Evolutionary conservation across 495 filamentous ascomycete species (phyloP).

Genomic region (Sphaerosporella brunnea): DNA sequence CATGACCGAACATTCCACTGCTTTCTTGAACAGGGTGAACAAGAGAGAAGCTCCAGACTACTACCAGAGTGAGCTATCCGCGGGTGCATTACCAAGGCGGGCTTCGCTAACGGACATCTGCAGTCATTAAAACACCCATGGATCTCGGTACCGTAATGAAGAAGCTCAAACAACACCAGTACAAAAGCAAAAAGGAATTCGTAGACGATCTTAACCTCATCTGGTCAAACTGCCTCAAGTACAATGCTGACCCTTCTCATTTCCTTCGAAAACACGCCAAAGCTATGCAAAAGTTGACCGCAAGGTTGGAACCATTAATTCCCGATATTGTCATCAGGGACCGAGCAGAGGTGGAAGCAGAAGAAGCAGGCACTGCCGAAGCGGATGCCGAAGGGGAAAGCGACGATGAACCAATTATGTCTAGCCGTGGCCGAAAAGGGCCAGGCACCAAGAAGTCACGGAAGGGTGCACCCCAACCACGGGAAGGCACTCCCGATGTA

Average conservation of each 20-base stretch:
- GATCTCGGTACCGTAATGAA: conserved; percentile 96
- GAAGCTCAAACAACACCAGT: conserved; percentile 71
- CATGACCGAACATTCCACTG: conserved; percentile 85
- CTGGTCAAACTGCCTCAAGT: conserved; percentile 89
- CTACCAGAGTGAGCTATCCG: conserved; percentile 35
- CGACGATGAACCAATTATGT: conserved; percentile 94
- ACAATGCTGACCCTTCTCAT: conserved; percentile 79
- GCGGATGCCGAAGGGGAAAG: conserved; percentile 76
- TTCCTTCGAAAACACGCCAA: conserved; percentile 82
- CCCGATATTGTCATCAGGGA: conserved; percentile 80
- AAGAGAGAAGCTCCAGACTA: conserved; percentile 96
- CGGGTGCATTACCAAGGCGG: conserved; percentile 1
- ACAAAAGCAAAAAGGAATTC: conserved; percentile 90
- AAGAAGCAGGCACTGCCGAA: conserved; percentile 55
- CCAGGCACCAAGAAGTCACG: conserved; percentile 63
- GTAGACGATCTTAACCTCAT: conserved; percentile 85
- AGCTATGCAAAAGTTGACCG: conserved; percentile 89
- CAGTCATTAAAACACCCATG: conserved; percentile 95
- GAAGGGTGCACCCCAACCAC: conserved; percentile 60
- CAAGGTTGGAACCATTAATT: conserved; percentile 86
- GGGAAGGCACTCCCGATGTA: conserved; percentile 58
- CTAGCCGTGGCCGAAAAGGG: conserved; percentile 79
- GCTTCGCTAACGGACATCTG: conserved; percentile 1
- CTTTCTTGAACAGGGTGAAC: conserved; percentile 82
- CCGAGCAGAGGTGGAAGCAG: conserved; percentile 87